Base-by-base conservation (phyloP, 257 asterid species). In the Solanum phureja region DNA sequence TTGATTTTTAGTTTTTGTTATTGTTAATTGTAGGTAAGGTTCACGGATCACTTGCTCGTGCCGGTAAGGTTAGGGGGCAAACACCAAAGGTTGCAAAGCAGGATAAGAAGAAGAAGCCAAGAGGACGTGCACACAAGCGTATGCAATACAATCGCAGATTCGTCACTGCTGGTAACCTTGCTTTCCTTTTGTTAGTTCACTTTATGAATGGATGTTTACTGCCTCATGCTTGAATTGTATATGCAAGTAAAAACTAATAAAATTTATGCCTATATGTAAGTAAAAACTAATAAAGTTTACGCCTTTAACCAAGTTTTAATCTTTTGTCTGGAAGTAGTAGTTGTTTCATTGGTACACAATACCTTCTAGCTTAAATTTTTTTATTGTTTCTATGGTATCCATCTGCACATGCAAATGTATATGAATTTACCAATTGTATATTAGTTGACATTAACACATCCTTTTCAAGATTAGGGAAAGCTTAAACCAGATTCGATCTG, bases 41-140 rank as follows among this genome's bases (percentile, higher is more conserved):
- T 11, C 99, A 96, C 93, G 99, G 99, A 87, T 96, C 99, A 16
- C 91, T 96, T 90, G 99, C 99, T 68, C 98, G 99, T 86, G 99
- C 99, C 44, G 98, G 98, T 12, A 96, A 95, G 95, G 99, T 96
- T 60, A 95, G 98, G 86, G 98, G 98, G 0, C 98, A 96, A 88
- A 96, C 99, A 4, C 99, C 98, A 0, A 96, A 95, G 91, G 98
- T 95, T 21, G 96, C 96, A 13, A 95, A 95, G 93, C 98, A 95
- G 88, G 98, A 94, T 83, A 94, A 94, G 94, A 94, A 94, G 94
- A 96, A 95, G 98, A 88, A 95, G 94, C 98, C 98, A 72, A 95
- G 97, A 6, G 98, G 99, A 90, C 98, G 98, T 44, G 98, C 99
- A 6, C 94, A 94, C 94, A 96, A 96, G 94, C 93, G 98, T 4